phyloP scores from a whole-genome alignment of 768 basidiomycete genomes.

The Suillus occidentalis region DNA sequence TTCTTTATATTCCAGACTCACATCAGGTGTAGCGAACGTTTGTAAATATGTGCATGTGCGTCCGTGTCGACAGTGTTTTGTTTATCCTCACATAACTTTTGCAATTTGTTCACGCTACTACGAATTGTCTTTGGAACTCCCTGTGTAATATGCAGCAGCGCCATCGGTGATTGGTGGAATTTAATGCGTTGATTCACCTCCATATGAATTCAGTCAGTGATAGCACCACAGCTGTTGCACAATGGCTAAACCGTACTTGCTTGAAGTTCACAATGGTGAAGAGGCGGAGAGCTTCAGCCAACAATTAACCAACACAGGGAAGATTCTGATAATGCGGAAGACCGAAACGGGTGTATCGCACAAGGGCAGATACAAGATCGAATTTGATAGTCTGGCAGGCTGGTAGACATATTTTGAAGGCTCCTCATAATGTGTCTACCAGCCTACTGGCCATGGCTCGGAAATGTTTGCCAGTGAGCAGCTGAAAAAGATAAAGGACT shows the following conservation, averaged over 20 bases:
- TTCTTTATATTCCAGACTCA: not conserved
- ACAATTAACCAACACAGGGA: not conserved
- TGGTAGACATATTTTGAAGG: too few species aligned
- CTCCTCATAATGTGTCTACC: not conserved
- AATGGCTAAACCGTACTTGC: not conserved
- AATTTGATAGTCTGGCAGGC: not conserved
- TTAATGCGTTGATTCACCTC: not conserved
- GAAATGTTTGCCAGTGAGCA: not conserved
- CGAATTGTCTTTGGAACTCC: not conserved
- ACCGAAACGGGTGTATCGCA: not conserved
- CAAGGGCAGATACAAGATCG: not conserved
- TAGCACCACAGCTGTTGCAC: not conserved
- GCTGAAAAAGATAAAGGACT: not conserved
- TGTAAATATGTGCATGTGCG: not conserved
- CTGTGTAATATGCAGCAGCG: not conserved
- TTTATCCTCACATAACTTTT: not conserved
- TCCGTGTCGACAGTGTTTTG: not conserved
- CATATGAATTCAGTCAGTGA: not conserved
- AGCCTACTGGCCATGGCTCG: not conserved
- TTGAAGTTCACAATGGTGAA: not conserved
- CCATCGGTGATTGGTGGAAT: not conserved
- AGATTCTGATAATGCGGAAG: not conserved
- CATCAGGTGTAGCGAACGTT: not conserved
- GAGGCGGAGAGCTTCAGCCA: not conserved
- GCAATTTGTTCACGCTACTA: not conserved